phyloP scores from a whole-genome alignment of 495 filamentous ascomycete species.

The Neurospora hispaniola region DNA sequence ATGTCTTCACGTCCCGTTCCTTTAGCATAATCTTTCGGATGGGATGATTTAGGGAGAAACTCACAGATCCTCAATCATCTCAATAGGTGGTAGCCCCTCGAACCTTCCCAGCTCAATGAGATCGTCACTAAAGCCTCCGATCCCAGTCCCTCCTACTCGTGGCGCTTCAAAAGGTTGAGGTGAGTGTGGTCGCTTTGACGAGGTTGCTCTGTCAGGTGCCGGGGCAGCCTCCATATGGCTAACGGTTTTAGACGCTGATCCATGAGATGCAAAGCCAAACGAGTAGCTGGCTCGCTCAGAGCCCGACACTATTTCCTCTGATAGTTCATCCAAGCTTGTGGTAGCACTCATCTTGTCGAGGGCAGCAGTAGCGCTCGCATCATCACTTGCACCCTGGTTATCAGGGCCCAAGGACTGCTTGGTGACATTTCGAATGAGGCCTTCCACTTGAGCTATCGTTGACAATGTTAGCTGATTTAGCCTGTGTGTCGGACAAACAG shows the following conservation, averaged over 20 bases:
- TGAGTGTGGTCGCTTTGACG: neutral
- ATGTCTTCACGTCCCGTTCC: neutral
- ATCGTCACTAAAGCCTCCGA: constrained; percentile 6
- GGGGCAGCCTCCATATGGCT: neutral
- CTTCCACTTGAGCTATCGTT: constrained; percentile 36
- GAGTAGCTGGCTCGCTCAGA: neutral
- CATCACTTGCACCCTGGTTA: neutral
- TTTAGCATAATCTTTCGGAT: neutral
- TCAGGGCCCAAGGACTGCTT: constrained; percentile 4
- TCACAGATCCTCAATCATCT: constrained; percentile 40
- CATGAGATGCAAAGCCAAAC: neutral
- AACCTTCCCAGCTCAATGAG: constrained; percentile 32
- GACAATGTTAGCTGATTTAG: neutral
- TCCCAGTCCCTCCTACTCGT: neutral
- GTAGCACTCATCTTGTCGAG: neutral
- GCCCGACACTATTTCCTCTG: neutral
- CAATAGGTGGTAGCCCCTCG: constrained; percentile 32
- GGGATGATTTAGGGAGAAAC: constrained; percentile 2
- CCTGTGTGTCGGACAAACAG: neutral
- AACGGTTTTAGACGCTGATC: neutral
- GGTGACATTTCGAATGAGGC: constrained; percentile 27
- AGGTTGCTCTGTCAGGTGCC: neutral
- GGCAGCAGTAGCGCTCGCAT: neutral
- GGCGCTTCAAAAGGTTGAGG: neutral
- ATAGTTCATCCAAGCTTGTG: neutral